Evolutionary conservation across 495 filamentous ascomycete genomes (phyloP), one percentile per base, ranked within the genome.

Genomic region (Darksidea phi): DNA sequence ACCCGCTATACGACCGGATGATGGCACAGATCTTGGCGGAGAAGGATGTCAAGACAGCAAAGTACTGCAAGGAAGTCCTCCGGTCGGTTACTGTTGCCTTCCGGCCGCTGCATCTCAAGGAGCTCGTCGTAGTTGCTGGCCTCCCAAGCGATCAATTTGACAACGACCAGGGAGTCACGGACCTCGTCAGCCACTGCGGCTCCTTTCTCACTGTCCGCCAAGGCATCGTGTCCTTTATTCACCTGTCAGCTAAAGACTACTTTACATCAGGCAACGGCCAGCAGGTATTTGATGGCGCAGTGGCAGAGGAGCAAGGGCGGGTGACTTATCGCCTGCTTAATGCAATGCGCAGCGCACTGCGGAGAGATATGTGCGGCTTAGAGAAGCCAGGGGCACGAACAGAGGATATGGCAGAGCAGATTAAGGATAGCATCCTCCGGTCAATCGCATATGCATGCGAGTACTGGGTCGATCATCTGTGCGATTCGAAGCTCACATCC

Each of bases 1-100:
- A 68, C 51, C 36, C 55, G 13, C 48, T 76, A 11, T 76, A 76
- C 47, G 18, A 54, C 17, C 64, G 67, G 23, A 76, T 74, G 68
- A 59, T 74, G 26, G 46, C 67, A 1, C 60, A 73, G 46, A 67
- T 74, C 36, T 28, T 43, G 15, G 60, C 52, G 21, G 49, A 67
- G 59, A 62, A 74, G 2, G 48, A 72, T 66, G 17, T 54, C 59
- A 51, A 67, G 13, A 67, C 71, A 28, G 41, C 6, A 6, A 17
- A 54, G 24, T 57, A 46, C 54, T 57, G 24, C 26, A 57, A 53
- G 49, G 58, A 55, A 28, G 47, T 57, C 48, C 51, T 50, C 49
- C 28, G 37, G 37, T 63, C 24, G 26, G 46, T n/a, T 25, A 48
- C 51, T 41, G n/a, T 57, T 25, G 52, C 28, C 2, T 63, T 57